Evolutionary conservation across 2,329 filamentous ascomycete species (phyloP).

Genomic region (Pseudogymnoascus destructans): DNA sequence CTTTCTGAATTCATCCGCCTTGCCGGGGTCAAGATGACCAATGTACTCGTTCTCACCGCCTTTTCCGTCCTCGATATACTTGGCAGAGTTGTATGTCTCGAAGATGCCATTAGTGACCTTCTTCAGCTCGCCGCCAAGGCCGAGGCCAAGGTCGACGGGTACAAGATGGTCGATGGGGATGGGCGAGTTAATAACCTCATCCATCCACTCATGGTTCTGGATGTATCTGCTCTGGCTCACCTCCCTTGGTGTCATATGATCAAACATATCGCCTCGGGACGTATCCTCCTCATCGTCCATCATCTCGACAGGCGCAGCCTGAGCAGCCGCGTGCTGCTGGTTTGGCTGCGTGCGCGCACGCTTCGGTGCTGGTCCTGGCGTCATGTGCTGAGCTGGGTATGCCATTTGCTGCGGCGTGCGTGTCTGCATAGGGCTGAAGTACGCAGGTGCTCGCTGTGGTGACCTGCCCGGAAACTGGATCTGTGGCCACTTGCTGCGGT

Average conservation of each 20-base stretch:
- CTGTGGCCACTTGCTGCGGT: constrained; percentile 79
- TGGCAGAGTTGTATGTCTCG: constrained; percentile 30
- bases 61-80: constrained; percentile 24
- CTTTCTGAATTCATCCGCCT: constrained; percentile 72
- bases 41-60: constrained; percentile 46
- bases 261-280: constrained; percentile 75
- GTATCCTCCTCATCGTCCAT: constrained; percentile 87
- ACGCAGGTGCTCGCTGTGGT: constrained; percentile 23
- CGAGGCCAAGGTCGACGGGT: constrained; percentile 75
- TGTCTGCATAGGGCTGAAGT: constrained; percentile 18
- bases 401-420: constrained; percentile 42
- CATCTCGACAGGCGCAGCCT: constrained; percentile 24
- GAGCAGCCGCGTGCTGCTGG: constrained; percentile 14
- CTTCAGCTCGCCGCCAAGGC: constrained; percentile 69
- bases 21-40: constrained; percentile 56
- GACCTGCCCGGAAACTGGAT: constrained; percentile 53
- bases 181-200: constrained; percentile 84
- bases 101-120: constrained; percentile 77
- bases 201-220: constrained; percentile 98
- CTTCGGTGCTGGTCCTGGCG: constrained; percentile 39
- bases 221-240: constrained; percentile 78
- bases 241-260: constrained; percentile 77
- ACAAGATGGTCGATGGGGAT: constrained; percentile 76
- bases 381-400: constrained; percentile 39
- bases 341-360: constrained; percentile 28